Percentiles rank a stretch among this genome's conserved stretches.
These are phyloP conservation scores for Mortierella sp. DNA, from an alignment of 371 early-diverging fungal species.

Conservation along the genomic window DNA sequence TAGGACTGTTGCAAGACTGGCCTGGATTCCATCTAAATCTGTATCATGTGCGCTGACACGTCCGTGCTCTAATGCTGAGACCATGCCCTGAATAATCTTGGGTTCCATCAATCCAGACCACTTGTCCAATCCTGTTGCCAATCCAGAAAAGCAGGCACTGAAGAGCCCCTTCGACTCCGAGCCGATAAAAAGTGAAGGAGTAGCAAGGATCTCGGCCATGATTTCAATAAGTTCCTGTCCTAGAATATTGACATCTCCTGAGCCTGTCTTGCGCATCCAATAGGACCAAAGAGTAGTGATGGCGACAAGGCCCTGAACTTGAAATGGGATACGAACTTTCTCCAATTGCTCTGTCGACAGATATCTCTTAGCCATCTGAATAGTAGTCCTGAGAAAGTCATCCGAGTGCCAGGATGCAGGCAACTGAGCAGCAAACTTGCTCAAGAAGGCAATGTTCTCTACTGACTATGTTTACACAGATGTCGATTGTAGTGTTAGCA, in stretches of 20 bases:
- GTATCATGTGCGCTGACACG: slow-evolving; percentile 31
- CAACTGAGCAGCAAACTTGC: slow-evolving; percentile 40
- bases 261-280: slow-evolving; percentile 57
- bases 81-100: slow-evolving; percentile 38
- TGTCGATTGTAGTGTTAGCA: neutral
- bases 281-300: slow-evolving; percentile 50
- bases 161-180: slow-evolving; percentile 33
- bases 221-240: slow-evolving; percentile 49
- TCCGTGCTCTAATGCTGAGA: slow-evolving; percentile 38
- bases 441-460: slow-evolving; percentile 34
- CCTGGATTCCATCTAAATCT: slow-evolving; percentile 50
- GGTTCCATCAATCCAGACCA: slow-evolving; percentile 55
- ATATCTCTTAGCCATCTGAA: slow-evolving; percentile 32
- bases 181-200: slow-evolving; percentile 36
- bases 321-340: slow-evolving; percentile 40
- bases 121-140: slow-evolving; percentile 51
- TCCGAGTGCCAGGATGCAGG: slow-evolving; percentile 55
- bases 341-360: slow-evolving; percentile 33
- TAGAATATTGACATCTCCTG: slow-evolving; percentile 36
- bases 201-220: slow-evolving; percentile 41
- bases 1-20: slow-evolving; percentile 48
- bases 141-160: slow-evolving; percentile 46
- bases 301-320: slow-evolving; percentile 33
- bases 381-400: slow-evolving; percentile 42
- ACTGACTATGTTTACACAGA: slow-evolving; percentile 20